Base-by-base conservation (phyloP, 2,329 filamentous ascomycete species). In the Exserohilum turcica region DNA sequence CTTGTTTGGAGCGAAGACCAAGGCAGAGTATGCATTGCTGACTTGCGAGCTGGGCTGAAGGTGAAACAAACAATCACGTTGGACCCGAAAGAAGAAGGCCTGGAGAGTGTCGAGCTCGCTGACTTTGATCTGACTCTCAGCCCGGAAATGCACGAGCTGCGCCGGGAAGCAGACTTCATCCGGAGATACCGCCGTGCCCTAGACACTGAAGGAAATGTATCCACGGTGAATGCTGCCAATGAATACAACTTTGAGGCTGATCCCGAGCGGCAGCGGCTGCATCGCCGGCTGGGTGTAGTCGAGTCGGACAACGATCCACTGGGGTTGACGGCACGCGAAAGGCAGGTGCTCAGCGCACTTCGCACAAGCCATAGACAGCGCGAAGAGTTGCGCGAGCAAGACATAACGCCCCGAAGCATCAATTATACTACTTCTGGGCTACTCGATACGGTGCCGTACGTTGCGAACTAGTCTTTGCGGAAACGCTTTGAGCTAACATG, bases 1-100 rank as follows among this genome's bases (percentile, higher is more conserved):
- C 79, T 99, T 35, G 89, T 95, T 6, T 97, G 94, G 92, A 90
- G 92, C 7, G 94, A 99, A 74, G 90, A 96, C 65, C 87, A 90
- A 58, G 89, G 88, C 3, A 82, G 86, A 50, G 80, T 92, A 13
- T 90, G 89, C 32, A 80, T 93, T 33, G 88, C 88, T 5, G 90
- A 94, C 72, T 76, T 90, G 43, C 83, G 90, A 27, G 83, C 80
- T 61, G 84, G 86, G 18, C 86, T 91, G 57, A 78, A 82, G 40
- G 81, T 84, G 45, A 85, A 87, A 39, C 90, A 94, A 69, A 82
- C 89, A 28, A 78, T 94, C 27, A 77, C 83, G 24, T 79, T 93
- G 36, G 83, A 86, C 60, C 78, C 79, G 12, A 80, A 84, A 46
- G 76, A 78, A 27, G 80, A 82, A 21, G 80, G 80, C 3, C 82